These are phyloP conservation scores for Polyporus tsugae DNA, from an alignment of 1,284 basidiomycete species.

Conservation along the genomic window DNA sequence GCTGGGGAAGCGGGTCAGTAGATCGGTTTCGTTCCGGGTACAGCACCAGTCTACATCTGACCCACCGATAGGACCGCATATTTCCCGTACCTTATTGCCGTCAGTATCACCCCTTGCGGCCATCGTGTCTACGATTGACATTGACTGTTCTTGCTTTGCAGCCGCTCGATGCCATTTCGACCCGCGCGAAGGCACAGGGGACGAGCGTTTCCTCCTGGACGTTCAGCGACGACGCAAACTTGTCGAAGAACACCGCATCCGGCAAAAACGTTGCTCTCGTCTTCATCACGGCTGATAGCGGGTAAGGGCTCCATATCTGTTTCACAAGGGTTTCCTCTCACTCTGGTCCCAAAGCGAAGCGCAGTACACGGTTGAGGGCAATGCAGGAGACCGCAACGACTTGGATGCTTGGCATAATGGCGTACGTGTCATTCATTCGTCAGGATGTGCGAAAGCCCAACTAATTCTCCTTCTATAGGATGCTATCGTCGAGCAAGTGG, in stretches of 20 bases:
- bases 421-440: not conserved
- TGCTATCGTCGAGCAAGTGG: conserved; percentile 42
- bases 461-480: conserved; percentile 37
- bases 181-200: conserved; percentile 48
- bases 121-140: not conserved
- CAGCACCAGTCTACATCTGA: not conserved
- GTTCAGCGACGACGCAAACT: conserved; percentile 60
- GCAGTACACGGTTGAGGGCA: conserved; percentile 69
- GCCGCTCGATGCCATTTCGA: conserved; percentile 51
- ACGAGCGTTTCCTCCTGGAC: conserved; percentile 55
- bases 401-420: conserved; percentile 63
- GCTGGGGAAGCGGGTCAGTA: conserved; percentile 59
- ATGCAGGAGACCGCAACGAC: conserved; percentile 74
- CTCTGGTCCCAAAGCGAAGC: conserved; percentile 62
- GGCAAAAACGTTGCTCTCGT: conserved; percentile 42
- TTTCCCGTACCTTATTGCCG: conserved; percentile 59
- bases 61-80: conserved; percentile 47
- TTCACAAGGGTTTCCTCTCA: not conserved
- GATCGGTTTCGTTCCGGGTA: not conserved
- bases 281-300: conserved; percentile 34
- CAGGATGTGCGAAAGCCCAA: not conserved
- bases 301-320: conserved; percentile 11
- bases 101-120: conserved; percentile 35
- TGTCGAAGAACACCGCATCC: conserved; percentile 50
- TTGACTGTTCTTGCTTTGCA: not conserved